These are phyloP conservation scores for Pseudogymnoascus sp. DNA, from an alignment of 2,329 filamentous ascomycete species.

Conservation along the genomic window DNA sequence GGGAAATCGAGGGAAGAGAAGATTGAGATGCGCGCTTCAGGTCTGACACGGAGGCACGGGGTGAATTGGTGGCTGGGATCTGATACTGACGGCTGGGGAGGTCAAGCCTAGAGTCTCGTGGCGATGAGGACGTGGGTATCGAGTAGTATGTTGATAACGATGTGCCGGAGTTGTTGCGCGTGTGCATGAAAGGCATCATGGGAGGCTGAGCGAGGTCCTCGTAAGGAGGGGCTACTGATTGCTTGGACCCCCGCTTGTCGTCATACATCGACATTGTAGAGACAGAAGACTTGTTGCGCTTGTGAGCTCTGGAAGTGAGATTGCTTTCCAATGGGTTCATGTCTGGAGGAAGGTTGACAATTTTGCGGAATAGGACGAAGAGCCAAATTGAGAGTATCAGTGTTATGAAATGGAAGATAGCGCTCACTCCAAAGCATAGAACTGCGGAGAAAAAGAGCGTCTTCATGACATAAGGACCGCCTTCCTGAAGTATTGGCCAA, in stretches of 20 bases:
- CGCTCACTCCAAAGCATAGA: slow-evolving; percentile 50
- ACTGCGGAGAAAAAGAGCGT: slow-evolving; percentile 59
- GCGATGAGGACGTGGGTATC: slow-evolving; percentile 37
- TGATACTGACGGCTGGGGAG: slow-evolving; percentile 50
- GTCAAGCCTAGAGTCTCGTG: slow-evolving; percentile 43
- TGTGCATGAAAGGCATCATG: slow-evolving; percentile 72
- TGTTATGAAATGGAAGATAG: slow-evolving; percentile 51
- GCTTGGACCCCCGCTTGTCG: background rate
- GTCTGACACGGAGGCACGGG: slow-evolving; percentile 37
- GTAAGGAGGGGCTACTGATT: slow-evolving; percentile 27
- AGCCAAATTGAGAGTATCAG: slow-evolving; percentile 66
- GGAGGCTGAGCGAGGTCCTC: slow-evolving; percentile 40
- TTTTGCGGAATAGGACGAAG: slow-evolving; percentile 70
- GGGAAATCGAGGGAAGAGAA: slow-evolving; percentile 2
- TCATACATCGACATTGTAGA: slow-evolving; percentile 19
- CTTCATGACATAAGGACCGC: slow-evolving; percentile 44
- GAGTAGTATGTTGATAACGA: slow-evolving; percentile 44
- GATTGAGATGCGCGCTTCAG: slow-evolving; percentile 40
- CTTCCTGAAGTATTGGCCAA: slow-evolving; percentile 40
- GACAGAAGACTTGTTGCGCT: slow-evolving; percentile 54
- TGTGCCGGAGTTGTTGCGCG: slow-evolving; percentile 52
- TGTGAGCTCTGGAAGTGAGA: slow-evolving; percentile 64
- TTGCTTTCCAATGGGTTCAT: slow-evolving; percentile 91
- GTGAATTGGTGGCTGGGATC: slow-evolving; percentile 35
- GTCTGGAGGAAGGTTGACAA: slow-evolving; percentile 74